These are phyloP conservation scores for Eustoma russellianum DNA, from an alignment of 257 asterid genomes.

Conservation along the genomic window DNA sequence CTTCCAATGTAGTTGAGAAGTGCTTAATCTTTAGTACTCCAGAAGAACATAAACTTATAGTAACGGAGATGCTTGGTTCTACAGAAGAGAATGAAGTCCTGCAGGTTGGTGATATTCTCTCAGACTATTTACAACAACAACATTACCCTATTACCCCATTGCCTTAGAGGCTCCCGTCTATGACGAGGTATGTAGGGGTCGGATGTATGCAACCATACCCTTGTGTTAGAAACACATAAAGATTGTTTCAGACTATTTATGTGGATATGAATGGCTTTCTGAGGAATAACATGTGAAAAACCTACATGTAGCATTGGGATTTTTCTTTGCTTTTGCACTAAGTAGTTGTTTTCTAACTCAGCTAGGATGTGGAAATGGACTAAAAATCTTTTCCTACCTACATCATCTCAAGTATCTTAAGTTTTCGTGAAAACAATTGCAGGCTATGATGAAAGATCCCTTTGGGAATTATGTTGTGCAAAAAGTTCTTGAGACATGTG, in stretches of 20 bases:
- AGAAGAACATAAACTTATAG: conserved; percentile 59
- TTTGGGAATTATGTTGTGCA: conserved; percentile 86
- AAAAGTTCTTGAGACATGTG: conserved; percentile 87
- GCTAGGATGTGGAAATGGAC: too few relatives aligned
- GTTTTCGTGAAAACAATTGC: conserved; percentile 3
- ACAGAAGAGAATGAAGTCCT: conserved; percentile 81
- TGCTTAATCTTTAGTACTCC: conserved; percentile 69
- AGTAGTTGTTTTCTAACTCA: not conserved
- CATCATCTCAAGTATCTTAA: too few relatives aligned
- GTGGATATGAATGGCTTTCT: too few relatives aligned
- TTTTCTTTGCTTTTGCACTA: not conserved
- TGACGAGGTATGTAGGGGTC: too few relatives aligned
- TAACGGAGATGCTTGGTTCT: conserved; percentile 80
- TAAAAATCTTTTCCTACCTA: too few relatives aligned
- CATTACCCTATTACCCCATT: too few relatives aligned
- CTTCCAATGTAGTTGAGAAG: conserved; percentile 92
- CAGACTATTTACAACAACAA: too few relatives aligned
- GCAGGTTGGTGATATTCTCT: conserved; percentile 38
- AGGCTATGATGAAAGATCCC: conserved; percentile 97
- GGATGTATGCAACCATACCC: too few relatives aligned
- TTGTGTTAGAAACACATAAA: too few relatives aligned
- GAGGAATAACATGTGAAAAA: too few relatives aligned
- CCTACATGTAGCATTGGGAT: not conserved
- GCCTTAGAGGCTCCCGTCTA: too few relatives aligned
- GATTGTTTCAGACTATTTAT: not conserved